These are phyloP conservation scores for Dioszegia hungarica DNA, from an alignment of 768 basidiomycete genomes.

Conservation along the genomic window DNA sequence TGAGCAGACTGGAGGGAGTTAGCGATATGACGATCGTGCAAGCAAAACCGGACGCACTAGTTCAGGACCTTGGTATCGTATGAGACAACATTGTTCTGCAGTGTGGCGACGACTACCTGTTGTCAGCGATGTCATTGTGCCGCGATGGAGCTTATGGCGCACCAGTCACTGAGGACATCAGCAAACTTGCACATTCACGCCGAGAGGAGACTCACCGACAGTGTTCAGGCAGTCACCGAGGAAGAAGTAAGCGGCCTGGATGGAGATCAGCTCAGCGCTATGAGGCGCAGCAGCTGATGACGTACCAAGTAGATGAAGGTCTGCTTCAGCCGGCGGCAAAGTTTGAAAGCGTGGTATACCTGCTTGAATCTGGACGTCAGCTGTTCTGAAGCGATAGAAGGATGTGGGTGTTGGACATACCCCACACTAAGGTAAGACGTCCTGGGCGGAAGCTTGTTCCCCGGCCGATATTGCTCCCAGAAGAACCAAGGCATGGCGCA, in stretches of 20 bases:
- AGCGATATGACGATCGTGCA: too few species aligned
- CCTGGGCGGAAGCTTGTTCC: slow-evolving; percentile 70
- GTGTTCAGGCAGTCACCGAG: slow-evolving; percentile 41
- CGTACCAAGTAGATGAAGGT: slow-evolving; percentile 69
- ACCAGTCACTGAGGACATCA: slow-evolving; percentile 23
- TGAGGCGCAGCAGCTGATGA: background rate
- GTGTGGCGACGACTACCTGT: slow-evolving; percentile 31
- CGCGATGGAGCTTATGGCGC: background rate
- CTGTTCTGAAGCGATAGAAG: background rate
- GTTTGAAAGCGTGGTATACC: slow-evolving; percentile 71
- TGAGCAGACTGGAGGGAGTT: slow-evolving; percentile 35
- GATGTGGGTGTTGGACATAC: slow-evolving; percentile 51
- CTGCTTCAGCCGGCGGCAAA: slow-evolving; percentile 56
- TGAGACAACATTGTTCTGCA: slow-evolving; percentile 42
- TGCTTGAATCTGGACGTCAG: slow-evolving; percentile 39
- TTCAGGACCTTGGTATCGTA: slow-evolving; percentile 43
- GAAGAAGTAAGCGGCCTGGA: slow-evolving; percentile 52
- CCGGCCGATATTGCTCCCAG: slow-evolving; percentile 77
- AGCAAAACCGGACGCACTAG: slow-evolving; percentile 37
- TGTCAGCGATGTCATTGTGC: background rate
- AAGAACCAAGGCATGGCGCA: slow-evolving; percentile 86
- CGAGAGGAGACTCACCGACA: slow-evolving; percentile 19
- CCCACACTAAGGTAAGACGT: slow-evolving; percentile 75
- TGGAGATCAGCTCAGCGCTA: slow-evolving; percentile 71
- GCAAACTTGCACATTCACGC: background rate